A percentile compares a stretch with the other conserved stretches of the same genome.
Conservation (phyloP, 345 rosid species). For the Microcos paniculata region DNA sequence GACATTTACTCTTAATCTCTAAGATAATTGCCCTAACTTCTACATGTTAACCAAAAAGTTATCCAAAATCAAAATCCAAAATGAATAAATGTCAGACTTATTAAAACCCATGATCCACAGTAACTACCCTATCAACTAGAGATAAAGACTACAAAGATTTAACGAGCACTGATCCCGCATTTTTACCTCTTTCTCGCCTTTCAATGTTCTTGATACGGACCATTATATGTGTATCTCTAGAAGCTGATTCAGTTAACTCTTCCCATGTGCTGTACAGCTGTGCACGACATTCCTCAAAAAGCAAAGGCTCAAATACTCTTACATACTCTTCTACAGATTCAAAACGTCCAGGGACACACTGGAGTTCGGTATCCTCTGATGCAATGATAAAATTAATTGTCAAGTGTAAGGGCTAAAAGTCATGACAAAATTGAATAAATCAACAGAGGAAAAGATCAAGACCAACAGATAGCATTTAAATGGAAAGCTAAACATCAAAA, state of each 20-base stretch:
- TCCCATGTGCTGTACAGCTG: slow-evolving; percentile 97
- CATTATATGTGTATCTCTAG: slow-evolving; percentile 58
- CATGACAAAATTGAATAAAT: background rate
- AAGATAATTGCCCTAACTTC: background rate
- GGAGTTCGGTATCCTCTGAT: slow-evolving; percentile 88
- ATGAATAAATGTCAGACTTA: background rate
- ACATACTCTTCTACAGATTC: slow-evolving; percentile 90
- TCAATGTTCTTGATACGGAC: slow-evolving; percentile 83
- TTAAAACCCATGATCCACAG: background rate
- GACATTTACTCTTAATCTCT: background rate
- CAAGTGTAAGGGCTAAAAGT: background rate
- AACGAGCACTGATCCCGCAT: no score
- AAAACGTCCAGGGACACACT: slow-evolving; percentile 85
- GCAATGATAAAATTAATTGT: slow-evolving; percentile 21
- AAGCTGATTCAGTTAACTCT: slow-evolving; percentile 66
- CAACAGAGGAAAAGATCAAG: background rate
- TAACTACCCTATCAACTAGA: background rate
- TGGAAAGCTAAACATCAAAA: background rate
- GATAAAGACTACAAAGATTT: background rate
- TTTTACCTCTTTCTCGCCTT: slow-evolving; percentile 95
- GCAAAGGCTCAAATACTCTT: slow-evolving; percentile 95
- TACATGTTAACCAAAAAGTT: background rate
- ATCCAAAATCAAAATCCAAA: background rate
- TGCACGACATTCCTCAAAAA: slow-evolving; percentile 99
- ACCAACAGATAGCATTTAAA: background rate